A percentile compares a stretch with the other conserved stretches of the same genome.
Evolutionary conservation across 192 early-diverging fungal genomes (phyloP).

Genomic region (Physocladia obscura): DNA sequence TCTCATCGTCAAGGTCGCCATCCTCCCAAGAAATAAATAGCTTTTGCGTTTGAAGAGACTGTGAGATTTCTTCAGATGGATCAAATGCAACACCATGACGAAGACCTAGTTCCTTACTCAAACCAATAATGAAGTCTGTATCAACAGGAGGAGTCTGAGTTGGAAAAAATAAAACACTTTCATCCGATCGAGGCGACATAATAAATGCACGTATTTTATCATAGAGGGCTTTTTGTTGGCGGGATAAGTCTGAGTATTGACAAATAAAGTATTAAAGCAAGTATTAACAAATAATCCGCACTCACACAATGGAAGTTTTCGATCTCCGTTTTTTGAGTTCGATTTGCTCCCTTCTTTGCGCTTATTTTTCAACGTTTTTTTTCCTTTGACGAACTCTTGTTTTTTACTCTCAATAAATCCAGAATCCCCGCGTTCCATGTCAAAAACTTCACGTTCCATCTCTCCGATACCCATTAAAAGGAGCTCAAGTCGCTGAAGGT

Average conservation of each 20-base stretch:
- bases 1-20: slow-evolving; percentile 55
- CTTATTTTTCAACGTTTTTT: neutral
- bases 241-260: slow-evolving; percentile 29
- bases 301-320: slow-evolving; percentile 6
- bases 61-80: slow-evolving; percentile 41
- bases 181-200: slow-evolving; percentile 9
- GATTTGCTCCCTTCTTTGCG: too few species aligned
- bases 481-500: slow-evolving; percentile 75
- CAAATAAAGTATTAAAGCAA: neutral
- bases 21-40: slow-evolving; percentile 53
- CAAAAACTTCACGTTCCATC: slow-evolving; percentile 78
- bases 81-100: slow-evolving; percentile 40
- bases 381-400: slow-evolving; percentile 25
- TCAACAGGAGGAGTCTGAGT: slow-evolving; percentile 63
- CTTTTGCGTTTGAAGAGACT: slow-evolving; percentile 32
- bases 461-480: slow-evolving; percentile 81
- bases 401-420: slow-evolving; percentile 35
- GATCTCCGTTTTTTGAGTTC: neutral
- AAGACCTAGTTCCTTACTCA: slow-evolving; percentile 45
- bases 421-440: slow-evolving; percentile 43
- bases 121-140: slow-evolving; percentile 60
- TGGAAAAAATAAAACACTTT: slow-evolving; percentile 31
- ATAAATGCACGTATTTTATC: slow-evolving; percentile 53
- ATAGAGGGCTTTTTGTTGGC: slow-evolving; percentile 30
- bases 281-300: neutral